These are phyloP conservation scores for Cardamine occulta DNA, from an alignment of 345 rosid genomes.

Conservation along the genomic window DNA sequence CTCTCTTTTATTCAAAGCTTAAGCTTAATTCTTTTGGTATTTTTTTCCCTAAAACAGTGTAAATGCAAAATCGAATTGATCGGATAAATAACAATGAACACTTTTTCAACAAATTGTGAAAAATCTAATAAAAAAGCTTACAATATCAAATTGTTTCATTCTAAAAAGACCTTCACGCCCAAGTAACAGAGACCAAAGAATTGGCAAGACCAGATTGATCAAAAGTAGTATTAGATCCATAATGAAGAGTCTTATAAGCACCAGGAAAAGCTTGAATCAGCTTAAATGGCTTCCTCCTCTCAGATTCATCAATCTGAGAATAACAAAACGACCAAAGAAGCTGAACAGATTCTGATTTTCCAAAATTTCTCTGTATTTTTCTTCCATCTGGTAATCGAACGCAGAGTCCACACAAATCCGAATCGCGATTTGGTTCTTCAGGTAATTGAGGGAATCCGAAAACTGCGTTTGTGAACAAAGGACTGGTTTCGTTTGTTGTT, in stretches of 20 bases:
- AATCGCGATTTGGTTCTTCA: constrained; percentile 72
- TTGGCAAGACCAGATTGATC: constrained; percentile 83
- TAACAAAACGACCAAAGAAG: constrained; percentile 87
- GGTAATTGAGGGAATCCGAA: constrained; percentile 70
- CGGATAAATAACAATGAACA: background rate
- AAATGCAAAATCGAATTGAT: background rate
- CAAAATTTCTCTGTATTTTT: constrained; percentile 70
- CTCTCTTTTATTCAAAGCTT: background rate
- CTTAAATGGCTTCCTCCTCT: constrained; percentile 57
- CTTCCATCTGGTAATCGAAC: constrained; percentile 90
- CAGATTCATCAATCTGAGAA: constrained; percentile 61
- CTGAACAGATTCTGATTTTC: constrained; percentile 72
- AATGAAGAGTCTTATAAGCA: constrained; percentile 63
- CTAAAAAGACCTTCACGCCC: constrained; percentile 49
- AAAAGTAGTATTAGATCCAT: constrained; percentile 58
- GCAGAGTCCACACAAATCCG: constrained; percentile 77
- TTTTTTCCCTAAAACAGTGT: background rate
- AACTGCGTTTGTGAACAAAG: constrained; percentile 32
- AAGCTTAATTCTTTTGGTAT: no score
- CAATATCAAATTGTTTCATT: background rate
- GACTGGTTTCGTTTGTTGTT: background rate
- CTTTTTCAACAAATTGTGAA: background rate
- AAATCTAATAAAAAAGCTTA: background rate
- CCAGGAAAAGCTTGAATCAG: constrained; percentile 83
- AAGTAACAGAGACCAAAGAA: constrained; percentile 72